Evolutionary conservation across 805 yeast genomes (phyloP), one percentile per base, ranked within the genome.

Genomic region (Saccharomycopsis sp.): DNA sequence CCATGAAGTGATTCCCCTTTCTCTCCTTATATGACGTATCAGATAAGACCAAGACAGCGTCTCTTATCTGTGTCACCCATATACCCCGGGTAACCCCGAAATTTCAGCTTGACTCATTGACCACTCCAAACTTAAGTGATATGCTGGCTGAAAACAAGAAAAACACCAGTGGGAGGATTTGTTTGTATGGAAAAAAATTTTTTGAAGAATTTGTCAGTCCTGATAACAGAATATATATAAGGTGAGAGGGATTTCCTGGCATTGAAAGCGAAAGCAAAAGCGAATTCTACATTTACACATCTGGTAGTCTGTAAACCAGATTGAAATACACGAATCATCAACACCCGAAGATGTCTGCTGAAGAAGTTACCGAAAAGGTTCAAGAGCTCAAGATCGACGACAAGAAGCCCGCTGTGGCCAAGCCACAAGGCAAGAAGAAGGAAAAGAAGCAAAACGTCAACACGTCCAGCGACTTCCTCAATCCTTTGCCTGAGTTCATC

Each of bases 401-500:
- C 34, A 57, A 60, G 53, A 34, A 64, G 40, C 61, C 63, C 37
- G 58, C 63, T 37, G 62, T 61, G 64, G 67, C 63, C 61, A 64
- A 64, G 60, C 56, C 62, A 61, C 54, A 67, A 64, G 65, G 66
- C 48, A 67, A 72, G 59, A 74, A 78, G 69, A 71, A 76, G 69
- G 70, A 72, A 46, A 75, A 76, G 59, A 60, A 60, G 20, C 48
- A 60, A 20, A 73, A 72, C 40, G 68, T 71, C n/a, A 69, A 64
- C 18, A 71, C 70, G 64, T 75, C 63, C 50, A 67, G 72, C 59
- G 71, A 80, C 57, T 79, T 76, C 56, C 64, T 85, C 63, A 85
- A 84, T 58, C 96, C 96, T 29, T 84, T 84, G 70, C 96, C 97
- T n/a, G 84, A 74, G 62, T 94, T 87, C 70, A 80, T 94, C 66